These are phyloP conservation scores for Magnaporthiopsis incrustans DNA, from an alignment of 2,329 filamentous ascomycete genomes.

Conservation along the genomic window DNA sequence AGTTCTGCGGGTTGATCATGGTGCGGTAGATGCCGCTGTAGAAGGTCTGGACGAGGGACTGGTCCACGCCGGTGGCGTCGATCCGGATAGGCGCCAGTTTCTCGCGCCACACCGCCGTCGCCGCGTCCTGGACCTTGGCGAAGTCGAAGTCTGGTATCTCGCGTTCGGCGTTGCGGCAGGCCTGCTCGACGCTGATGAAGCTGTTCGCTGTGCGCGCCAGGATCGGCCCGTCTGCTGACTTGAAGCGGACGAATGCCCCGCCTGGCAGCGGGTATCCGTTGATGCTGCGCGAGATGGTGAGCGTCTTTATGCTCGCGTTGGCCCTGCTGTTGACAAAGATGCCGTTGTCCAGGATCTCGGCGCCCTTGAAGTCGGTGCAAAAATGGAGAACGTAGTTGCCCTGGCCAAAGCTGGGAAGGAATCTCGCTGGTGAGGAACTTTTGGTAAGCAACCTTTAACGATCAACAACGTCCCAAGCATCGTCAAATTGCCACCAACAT, in stretches of 20 bases:
- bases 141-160: slow-evolving; percentile 67
- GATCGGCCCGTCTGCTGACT: slow-evolving; percentile 41
- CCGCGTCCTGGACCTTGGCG: slow-evolving; percentile 38
- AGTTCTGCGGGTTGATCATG: slow-evolving; percentile 66
- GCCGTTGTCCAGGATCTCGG: slow-evolving; percentile 48
- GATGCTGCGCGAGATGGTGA: slow-evolving; percentile 40
- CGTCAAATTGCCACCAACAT: background rate
- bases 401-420: slow-evolving; percentile 45
- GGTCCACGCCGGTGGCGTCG: slow-evolving; percentile 37
- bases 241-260: slow-evolving; percentile 57
- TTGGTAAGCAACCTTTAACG: background rate
- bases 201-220: slow-evolving; percentile 60
- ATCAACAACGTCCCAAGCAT: background rate
- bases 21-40: slow-evolving; percentile 67
- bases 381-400: slow-evolving; percentile 41
- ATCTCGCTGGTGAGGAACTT: slow-evolving; percentile 33
- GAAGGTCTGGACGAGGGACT: slow-evolving; percentile 52
- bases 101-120: slow-evolving; percentile 49
- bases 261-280: slow-evolving; percentile 48
- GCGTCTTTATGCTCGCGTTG: slow-evolving; percentile 34
- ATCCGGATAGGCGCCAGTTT: slow-evolving; percentile 50
- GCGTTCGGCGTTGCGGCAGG: slow-evolving; percentile 58
- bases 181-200: slow-evolving; percentile 57
- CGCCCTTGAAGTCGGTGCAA: slow-evolving; percentile 40
- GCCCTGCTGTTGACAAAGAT: slow-evolving; percentile 52